Conservation (phyloP, 2,329 filamentous ascomycete genomes). For the Penicillium occitanis region DNA sequence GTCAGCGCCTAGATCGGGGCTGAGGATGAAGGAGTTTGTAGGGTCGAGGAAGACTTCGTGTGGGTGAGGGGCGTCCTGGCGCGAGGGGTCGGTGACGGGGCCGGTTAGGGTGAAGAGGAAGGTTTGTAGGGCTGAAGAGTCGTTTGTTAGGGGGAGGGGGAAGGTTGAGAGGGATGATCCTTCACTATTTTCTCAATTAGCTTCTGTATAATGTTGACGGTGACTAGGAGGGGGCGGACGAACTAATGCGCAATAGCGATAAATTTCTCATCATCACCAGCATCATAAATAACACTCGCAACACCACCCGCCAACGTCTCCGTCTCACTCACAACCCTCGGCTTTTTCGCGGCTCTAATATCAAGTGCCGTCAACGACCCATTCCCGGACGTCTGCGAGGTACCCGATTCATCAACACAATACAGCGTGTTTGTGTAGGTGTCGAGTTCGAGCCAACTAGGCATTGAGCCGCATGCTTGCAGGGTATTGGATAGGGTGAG, state of each 20-base stretch:
- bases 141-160: slow-evolving; percentile 28
- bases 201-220: too few relatives aligned
- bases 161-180: slow-evolving; percentile 37
- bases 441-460: slow-evolving; percentile 41
- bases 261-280: slow-evolving; percentile 27
- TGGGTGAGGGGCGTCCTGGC: slow-evolving; percentile 61
- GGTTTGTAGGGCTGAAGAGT: slow-evolving; percentile 34
- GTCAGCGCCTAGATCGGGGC: slow-evolving; percentile 67
- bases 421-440: slow-evolving; percentile 30
- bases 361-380: slow-evolving; percentile 26
- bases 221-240: slow-evolving; percentile 17
- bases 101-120: slow-evolving; percentile 40
- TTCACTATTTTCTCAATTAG: slow-evolving; percentile 26
- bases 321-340: slow-evolving; percentile 22
- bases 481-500: slow-evolving; percentile 28
- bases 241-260: slow-evolving; percentile 43
- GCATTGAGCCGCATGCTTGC: slow-evolving; percentile 37
- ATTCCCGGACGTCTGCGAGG: slow-evolving; percentile 30
- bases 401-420: slow-evolving; percentile 38
- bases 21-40: slow-evolving; percentile 60
- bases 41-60: slow-evolving; percentile 67
- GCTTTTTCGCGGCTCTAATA: slow-evolving; percentile 22
- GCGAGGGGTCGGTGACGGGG: slow-evolving; percentile 40
- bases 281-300: slow-evolving; percentile 35
- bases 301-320: slow-evolving; percentile 35